Conservation (phyloP, 768 basidiomycete genomes). For the Mycena galericulata region DNA sequence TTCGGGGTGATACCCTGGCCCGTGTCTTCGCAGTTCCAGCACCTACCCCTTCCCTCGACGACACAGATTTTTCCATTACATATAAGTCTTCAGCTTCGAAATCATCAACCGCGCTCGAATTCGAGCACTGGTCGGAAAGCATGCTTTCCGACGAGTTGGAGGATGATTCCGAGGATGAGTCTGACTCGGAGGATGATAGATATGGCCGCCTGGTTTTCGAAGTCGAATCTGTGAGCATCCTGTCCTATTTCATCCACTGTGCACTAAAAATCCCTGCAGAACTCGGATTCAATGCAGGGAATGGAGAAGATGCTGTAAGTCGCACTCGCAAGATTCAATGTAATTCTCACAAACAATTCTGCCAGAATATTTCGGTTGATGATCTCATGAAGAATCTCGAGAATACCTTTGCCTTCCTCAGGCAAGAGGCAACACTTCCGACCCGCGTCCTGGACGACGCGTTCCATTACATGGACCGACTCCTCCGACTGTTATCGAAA, state of each 20-base stretch:
- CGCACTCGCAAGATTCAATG: too few relatives aligned
- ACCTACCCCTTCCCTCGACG: not conserved
- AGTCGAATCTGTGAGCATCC: not conserved
- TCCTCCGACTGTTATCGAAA: constrained; percentile 2
- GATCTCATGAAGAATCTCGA: not conserved
- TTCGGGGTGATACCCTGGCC: not conserved
- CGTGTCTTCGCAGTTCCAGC: not conserved
- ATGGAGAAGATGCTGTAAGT: too few relatives aligned
- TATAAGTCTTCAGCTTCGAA: not conserved
- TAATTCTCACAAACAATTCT: not conserved
- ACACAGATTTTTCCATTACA: not conserved
- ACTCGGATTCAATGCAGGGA: not conserved
- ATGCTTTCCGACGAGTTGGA: not conserved
- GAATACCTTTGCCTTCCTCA: not conserved
- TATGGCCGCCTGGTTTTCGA: not conserved
- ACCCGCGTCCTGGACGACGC: constrained; percentile 8
- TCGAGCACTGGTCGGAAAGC: constrained; percentile 1
- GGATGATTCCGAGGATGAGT: not conserved
- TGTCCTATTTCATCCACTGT: not conserved
- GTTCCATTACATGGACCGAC: constrained; percentile 9
- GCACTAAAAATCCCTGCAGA: not conserved
- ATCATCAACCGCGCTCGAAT: not conserved
- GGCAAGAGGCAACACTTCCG: not conserved
- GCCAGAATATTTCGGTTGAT: not conserved
- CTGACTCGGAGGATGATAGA: not conserved